Base-by-base conservation (phyloP, 1,284 basidiomycete genomes). In the Anthracocystis walkeri region DNA sequence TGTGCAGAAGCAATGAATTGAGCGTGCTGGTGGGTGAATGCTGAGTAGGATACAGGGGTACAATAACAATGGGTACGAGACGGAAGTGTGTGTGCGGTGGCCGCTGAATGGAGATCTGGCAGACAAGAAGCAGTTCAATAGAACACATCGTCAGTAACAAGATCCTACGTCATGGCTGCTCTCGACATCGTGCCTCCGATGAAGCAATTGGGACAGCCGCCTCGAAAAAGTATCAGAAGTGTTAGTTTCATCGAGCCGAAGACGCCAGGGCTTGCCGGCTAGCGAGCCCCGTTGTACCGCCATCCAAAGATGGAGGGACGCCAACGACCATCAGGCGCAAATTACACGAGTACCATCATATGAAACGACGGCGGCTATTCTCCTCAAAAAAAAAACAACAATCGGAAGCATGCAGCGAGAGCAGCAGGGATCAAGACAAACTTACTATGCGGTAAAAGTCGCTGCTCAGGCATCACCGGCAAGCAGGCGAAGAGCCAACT, bases 321-420 rank as follows among this genome's bases (percentile, higher is more conserved):
- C 67, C 59, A 49, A 62, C 54, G 60, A 56, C 68, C 42, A 62
- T 78, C 78, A 78, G 78, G 65, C 78, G 78, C 78, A 80, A 80
- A 80, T 80, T 80, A 80, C 78, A 75, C 66, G 68, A 79, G 75
- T 78, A 80, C 76, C 76, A 80, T 78, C 78, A 72, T 80, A 35
- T 57, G 65, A 63, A 58, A 7, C 12, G 8, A 48, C 8, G 48
- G 50, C 50, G 20, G 46, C 27, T 46, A 12, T 23, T 14, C 48
- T 7, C 2, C 29, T 38, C 35, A 16, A 20, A 21, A 50, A n/a
- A n/a, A n/a, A n/a, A 16, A 35, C 11, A 31, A 41, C 21, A 49
- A 40, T 31, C 25, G 35, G 23, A 57, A 58, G 46, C 20, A 31
- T 21, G 33, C 11, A 51, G 49, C 10, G 49, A 35, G 20, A 38